These are phyloP conservation scores for Penicillium brevicompactum DNA, from an alignment of 2,329 filamentous ascomycete species.

Conservation along the genomic window DNA sequence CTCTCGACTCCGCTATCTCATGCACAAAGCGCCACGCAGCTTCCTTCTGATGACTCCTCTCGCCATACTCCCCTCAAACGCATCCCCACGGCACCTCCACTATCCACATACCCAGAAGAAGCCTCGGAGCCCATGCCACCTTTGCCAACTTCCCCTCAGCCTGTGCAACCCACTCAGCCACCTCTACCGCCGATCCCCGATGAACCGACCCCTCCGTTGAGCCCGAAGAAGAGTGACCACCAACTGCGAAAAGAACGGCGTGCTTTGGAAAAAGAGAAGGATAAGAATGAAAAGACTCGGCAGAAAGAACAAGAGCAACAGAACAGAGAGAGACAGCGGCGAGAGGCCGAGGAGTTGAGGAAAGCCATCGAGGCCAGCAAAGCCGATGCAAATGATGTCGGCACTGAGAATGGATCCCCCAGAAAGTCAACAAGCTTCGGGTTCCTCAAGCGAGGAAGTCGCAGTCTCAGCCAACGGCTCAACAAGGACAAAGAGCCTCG, in stretches of 20 bases:
- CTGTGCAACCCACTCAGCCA: slow-evolving; percentile 13
- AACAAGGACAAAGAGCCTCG: slow-evolving; percentile 41
- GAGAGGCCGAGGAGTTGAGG: slow-evolving; percentile 63
- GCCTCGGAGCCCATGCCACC: slow-evolving; percentile 27
- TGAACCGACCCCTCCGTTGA: slow-evolving; percentile 37
- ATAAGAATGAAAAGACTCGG: slow-evolving; percentile 58
- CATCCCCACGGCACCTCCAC: slow-evolving; percentile 47
- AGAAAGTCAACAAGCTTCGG: slow-evolving; percentile 54
- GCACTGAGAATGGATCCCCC: slow-evolving; percentile 40
- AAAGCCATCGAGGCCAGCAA: slow-evolving; percentile 69
- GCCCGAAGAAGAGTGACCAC: slow-evolving; percentile 63
- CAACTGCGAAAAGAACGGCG: slow-evolving; percentile 66
- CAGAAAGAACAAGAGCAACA: slow-evolving; percentile 57
- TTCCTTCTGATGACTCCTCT: slow-evolving; percentile 40
- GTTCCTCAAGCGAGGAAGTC: slow-evolving; percentile 71
- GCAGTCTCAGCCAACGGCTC: slow-evolving; percentile 76
- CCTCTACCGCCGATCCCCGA: slow-evolving; percentile 36
- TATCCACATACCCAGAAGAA: slow-evolving; percentile 48
- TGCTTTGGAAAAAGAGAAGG: slow-evolving; percentile 48
- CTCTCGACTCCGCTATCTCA: slow-evolving; percentile 39
- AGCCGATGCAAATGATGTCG: slow-evolving; percentile 58
- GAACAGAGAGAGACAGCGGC: slow-evolving; percentile 52
- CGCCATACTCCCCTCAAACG: slow-evolving; percentile 35
- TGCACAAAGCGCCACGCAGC: slow-evolving; percentile 42
- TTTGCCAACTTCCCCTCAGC: slow-evolving; percentile 10